Conservation (phyloP, 1,284 basidiomycete species). For the Sanguinoderma infundibulare region DNA sequence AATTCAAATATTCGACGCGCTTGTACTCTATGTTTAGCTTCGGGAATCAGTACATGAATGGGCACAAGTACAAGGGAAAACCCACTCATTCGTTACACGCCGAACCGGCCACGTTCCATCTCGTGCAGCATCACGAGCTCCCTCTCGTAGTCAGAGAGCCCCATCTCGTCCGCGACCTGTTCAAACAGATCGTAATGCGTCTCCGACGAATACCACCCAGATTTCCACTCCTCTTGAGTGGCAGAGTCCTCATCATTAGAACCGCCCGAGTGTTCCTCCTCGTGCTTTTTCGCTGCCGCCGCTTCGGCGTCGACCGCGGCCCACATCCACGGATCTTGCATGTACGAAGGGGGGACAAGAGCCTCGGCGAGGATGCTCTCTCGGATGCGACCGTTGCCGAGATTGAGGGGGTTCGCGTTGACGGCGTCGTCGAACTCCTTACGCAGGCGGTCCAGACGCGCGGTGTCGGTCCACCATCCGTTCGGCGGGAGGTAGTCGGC, state of each 20-base stretch:
- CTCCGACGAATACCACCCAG: background rate
- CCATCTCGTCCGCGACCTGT: background rate
- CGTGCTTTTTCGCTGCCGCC: background rate
- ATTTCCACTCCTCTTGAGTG: no score
- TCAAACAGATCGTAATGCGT: background rate
- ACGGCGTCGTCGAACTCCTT: slow-evolving; percentile 1
- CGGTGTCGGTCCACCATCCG: slow-evolving; percentile 6
- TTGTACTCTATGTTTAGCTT: no score
- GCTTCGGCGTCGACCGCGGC: background rate
- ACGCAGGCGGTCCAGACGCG: slow-evolving; percentile 7
- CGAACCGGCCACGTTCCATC: background rate
- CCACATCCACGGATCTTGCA: slow-evolving; percentile 4
- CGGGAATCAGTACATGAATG: no score
- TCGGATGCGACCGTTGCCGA: background rate
- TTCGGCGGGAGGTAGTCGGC: slow-evolving; percentile 32
- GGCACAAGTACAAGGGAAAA: no score
- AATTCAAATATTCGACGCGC: no score
- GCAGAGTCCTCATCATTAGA: background rate
- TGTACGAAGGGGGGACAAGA: slow-evolving; percentile 10
- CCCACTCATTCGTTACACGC: no score
- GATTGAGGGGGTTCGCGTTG: background rate
- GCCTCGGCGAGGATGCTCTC: slow-evolving; percentile 12
- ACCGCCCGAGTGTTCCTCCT: background rate
- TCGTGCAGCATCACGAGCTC: background rate
- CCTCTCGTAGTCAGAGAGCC: background rate